Base-by-base conservation (phyloP, 495 filamentous ascomycete genomes). In the Penicillium roqueforti region DNA sequence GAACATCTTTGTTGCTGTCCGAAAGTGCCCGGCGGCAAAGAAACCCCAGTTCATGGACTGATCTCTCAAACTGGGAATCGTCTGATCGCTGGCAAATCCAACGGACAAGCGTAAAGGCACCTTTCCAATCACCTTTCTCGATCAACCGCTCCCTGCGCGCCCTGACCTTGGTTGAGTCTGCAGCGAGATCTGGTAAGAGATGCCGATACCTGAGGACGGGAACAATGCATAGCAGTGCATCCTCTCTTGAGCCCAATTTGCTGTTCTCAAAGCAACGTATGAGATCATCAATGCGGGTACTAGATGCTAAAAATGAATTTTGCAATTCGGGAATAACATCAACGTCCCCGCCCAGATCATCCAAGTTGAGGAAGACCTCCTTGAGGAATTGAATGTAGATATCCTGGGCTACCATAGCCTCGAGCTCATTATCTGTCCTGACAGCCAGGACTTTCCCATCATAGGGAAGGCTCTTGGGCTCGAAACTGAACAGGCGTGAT, bases 331-430 rank as follows among this genome's bases (percentile, higher is more conserved):
- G 38, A 14, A 54, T 25, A 1, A 72, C 13, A 44, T 61, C 51
- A 0, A 57, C 53, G 0, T 62, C 50, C 0, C 66, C 65, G 1
- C 62, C 66, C 11, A 71, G 41, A 0, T 56, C 38, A 8, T 51
- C 8, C 3, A 68, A 4, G 10, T 46, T 38, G 4, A 13, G 8
- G 0, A 68, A 40, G 0, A 55, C 59, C 11, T 47, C 23, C 22
- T 56, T 55, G 11, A 73, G 47, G 32, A 76, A 71, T 2, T 66
- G 60, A 0, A 67, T 67, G 25, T 66, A 76, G 7, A 76, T 59
- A 29, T 76, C 71, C 41, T 76, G 73, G 4, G 73, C 73, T 1
- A 47, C 61, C 68, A 73, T 69, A 1, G 13, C 50, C 25, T 69
- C 66, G 1, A 73, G 13, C 2, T 25, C 42, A 18, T 62, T 72